A percentile compares a stretch with the other conserved stretches of the same genome.
Conservation (phyloP, 169 alveolate species). For the Plasmodium yoelii region DNA sequence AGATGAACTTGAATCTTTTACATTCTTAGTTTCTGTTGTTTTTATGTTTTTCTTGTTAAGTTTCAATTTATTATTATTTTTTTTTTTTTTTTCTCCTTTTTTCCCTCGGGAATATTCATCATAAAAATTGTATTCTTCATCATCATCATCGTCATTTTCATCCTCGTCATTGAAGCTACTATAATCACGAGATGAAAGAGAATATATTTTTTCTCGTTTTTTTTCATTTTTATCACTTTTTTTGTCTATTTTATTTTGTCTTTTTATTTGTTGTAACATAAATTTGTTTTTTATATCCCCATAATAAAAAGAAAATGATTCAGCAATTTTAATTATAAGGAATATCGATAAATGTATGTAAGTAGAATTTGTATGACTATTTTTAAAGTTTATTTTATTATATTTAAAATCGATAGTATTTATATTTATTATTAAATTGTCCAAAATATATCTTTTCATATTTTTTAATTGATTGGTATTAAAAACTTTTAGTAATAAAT, state of each 20-base stretch:
- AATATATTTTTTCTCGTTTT: not conserved
- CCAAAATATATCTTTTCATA: slow-evolving; percentile 55
- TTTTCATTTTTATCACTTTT: not conserved
- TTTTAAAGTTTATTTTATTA: slow-evolving; percentile 51
- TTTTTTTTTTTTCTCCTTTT: not conserved
- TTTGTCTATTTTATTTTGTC: not conserved
- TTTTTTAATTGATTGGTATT: slow-evolving; percentile 11
- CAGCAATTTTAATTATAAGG: slow-evolving; percentile 50
- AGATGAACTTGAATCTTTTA: not conserved
- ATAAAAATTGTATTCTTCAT: not conserved
- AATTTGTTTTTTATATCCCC: slow-evolving; percentile 48
- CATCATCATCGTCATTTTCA: slow-evolving; percentile 6
- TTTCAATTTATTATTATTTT: not conserved
- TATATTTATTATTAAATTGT: slow-evolving; percentile 37
- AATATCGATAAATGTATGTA: slow-evolving; percentile 49
- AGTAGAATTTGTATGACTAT: slow-evolving; percentile 38
- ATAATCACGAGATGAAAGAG: not conserved
- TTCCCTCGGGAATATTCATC: not conserved
- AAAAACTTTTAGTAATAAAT: slow-evolving; percentile 31
- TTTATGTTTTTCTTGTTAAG: not conserved
- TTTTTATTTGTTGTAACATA: not conserved
- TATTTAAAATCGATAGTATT: slow-evolving; percentile 51
- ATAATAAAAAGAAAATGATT: slow-evolving; percentile 42
- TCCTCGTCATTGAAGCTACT: not conserved
- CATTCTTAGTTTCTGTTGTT: no score